phyloP scores from a whole-genome alignment of 2,329 filamentous ascomycete species.

The Ascomycota sp. region DNA sequence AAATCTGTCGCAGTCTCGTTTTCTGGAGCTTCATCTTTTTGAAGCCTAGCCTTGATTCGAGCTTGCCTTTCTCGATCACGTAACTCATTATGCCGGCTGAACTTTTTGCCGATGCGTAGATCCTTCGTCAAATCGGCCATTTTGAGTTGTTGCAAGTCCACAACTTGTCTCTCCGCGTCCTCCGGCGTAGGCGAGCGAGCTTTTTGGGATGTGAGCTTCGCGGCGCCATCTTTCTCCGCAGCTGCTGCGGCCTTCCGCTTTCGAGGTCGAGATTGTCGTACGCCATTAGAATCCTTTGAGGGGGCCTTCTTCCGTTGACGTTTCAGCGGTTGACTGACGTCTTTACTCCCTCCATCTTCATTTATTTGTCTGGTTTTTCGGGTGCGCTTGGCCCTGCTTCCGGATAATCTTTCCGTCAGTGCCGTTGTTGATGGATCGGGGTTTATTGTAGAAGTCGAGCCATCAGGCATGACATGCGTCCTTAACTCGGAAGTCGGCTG shows the following conservation, averaged over 20 bases:
- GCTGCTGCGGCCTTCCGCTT: conserved; percentile 10
- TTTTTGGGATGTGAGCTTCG: conserved; percentile 10
- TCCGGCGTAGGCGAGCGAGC: conserved; percentile 37
- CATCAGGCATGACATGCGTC: too few relatives aligned
- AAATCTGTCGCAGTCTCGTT: conserved; percentile 5
- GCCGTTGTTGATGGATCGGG: not conserved
- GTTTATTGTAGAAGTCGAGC: too few relatives aligned
- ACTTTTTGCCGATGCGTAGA: conserved; percentile 51
- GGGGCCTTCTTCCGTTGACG: conserved; percentile 13
- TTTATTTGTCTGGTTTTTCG: conserved; percentile 1
- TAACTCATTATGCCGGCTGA: conserved; percentile 53
- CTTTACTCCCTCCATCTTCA: conserved; percentile 5
- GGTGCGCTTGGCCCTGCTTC: not conserved
- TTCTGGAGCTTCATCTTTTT: conserved; percentile 8
- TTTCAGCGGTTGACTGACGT: conserved; percentile 10
- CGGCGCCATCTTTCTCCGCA: conserved; percentile 6
- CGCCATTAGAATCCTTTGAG: conserved; percentile 5
- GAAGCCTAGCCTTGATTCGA: conserved; percentile 12
- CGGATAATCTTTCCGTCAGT: not conserved
- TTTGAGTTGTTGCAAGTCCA: conserved; percentile 45
- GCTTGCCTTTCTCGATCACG: conserved; percentile 39
- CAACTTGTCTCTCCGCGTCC: conserved; percentile 37
- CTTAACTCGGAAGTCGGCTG: too few relatives aligned
- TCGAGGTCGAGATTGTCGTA: conserved; percentile 6
- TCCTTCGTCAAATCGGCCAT: conserved; percentile 57